phyloP scores from a whole-genome alignment of 2,329 filamentous ascomycete species.

The Aspergillus novoparasiticus region DNA sequence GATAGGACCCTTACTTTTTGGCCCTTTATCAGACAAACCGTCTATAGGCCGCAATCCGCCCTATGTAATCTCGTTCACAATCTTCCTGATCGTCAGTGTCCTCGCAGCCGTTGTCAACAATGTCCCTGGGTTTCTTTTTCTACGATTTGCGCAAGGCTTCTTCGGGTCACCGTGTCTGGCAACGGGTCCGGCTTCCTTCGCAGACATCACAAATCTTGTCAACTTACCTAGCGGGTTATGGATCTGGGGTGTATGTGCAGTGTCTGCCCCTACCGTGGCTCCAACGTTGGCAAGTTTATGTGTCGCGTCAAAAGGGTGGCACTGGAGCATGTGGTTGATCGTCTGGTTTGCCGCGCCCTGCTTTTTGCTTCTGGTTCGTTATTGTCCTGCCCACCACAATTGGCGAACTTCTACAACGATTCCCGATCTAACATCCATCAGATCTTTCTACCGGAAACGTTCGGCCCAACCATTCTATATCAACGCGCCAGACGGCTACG shows the following conservation, averaged over 20 bases:
- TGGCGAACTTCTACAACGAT: neutral
- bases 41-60: neutral
- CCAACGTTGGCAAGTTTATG: neutral
- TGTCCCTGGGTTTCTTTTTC: slow-evolving; percentile 7
- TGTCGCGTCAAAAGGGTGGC: neutral
- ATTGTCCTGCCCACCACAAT: neutral
- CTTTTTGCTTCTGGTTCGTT: neutral
- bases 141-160: slow-evolving; percentile 14
- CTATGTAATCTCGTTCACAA: neutral
- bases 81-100: neutral
- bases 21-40: neutral
- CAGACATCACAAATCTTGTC: neutral
- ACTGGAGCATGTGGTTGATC: neutral
- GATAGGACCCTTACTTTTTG: slow-evolving; percentile 7
- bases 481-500: neutral
- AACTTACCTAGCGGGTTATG: neutral
- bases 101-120: neutral
- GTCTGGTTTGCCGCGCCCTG: neutral
- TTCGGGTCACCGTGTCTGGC: slow-evolving; percentile 10
- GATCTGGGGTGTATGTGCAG: neutral
- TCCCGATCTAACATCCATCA: neutral
- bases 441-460: neutral
- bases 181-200: neutral
- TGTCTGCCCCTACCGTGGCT: neutral
- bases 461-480: neutral